These are phyloP conservation scores for Chrysanthemum makinoi DNA, from an alignment of 129 eudicot genomes.

Conservation along the genomic window DNA sequence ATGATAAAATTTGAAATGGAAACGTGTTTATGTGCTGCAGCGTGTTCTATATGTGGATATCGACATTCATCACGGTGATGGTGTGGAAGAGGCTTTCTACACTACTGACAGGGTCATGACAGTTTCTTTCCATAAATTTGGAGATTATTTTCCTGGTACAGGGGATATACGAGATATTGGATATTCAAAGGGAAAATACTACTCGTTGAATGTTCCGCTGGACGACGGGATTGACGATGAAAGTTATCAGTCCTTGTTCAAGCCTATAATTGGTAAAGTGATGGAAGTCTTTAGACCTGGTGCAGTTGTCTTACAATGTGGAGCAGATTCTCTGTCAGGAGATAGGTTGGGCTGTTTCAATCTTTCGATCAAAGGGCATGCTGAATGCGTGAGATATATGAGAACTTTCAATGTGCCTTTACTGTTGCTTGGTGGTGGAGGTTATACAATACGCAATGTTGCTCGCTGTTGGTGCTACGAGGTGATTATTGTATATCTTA, in stretches of 20 bases:
- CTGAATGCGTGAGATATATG: constrained; percentile 93
- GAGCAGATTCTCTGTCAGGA: constrained; percentile 93
- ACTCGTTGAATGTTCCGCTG: constrained; percentile 88
- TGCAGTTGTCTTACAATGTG: constrained; percentile 95
- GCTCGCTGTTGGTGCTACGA: constrained; percentile 99
- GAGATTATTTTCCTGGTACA: constrained; percentile 97
- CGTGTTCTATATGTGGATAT: constrained; percentile 94
- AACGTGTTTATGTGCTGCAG: constrained; percentile 42
- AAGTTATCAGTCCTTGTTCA: constrained; percentile 78
- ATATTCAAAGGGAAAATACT: constrained; percentile 70
- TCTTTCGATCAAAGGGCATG: constrained; percentile 93
- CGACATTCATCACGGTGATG: constrained; percentile 98
- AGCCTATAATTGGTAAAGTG: constrained; percentile 90
- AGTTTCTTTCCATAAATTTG: constrained; percentile 93
- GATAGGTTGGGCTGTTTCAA: constrained; percentile 96
- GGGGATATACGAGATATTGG: constrained; percentile 92
- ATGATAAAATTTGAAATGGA: background rate
- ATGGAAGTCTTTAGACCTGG: constrained; percentile 96
- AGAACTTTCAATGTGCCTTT: constrained; percentile 96
- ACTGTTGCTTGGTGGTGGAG: constrained; percentile 92
- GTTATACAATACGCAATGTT: constrained; percentile 93
- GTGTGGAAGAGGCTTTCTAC: constrained; percentile 98
- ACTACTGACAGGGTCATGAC: constrained; percentile 96
- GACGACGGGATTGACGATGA: constrained; percentile 98
- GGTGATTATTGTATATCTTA: constrained; percentile 37